These are phyloP conservation scores for Ophiostoma angusticollis DNA, from an alignment of 2,329 filamentous ascomycete species.

Conservation along the genomic window DNA sequence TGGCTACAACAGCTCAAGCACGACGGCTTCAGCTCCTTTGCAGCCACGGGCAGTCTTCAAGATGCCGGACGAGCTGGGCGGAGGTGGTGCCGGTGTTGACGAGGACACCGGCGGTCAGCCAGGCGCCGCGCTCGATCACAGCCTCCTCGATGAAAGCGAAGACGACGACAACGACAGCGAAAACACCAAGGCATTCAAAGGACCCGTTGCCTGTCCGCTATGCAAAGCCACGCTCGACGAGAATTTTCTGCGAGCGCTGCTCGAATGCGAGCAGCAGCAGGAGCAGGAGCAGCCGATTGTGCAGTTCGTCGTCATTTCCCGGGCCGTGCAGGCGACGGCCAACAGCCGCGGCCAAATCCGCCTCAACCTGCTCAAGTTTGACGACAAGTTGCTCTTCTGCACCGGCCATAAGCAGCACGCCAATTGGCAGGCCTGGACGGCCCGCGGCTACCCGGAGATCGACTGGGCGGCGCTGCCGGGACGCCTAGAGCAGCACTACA, in stretches of 20 bases:
- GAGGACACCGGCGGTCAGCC: too few species aligned
- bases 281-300: too few species aligned
- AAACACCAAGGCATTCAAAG: conserved; percentile 3
- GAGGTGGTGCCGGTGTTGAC: neutral
- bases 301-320: too few species aligned
- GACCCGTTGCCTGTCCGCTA: conserved; percentile 43
- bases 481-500: conserved; percentile 45
- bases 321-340: conserved; percentile 13
- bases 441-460: conserved; percentile 55
- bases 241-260: conserved; percentile 31
- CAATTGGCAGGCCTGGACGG: conserved; percentile 34
- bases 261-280: neutral
- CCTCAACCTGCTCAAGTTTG: conserved; percentile 33
- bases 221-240: conserved; percentile 49
- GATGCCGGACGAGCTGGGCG: neutral
- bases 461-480: conserved; percentile 50
- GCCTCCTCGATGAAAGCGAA: neutral
- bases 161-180: conserved; percentile 5
- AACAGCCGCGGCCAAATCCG: neutral
- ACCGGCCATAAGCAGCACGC: conserved; percentile 44
- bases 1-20: too few species aligned
- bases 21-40: neutral
- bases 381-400: conserved; percentile 51
- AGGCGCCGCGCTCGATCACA: neutral
- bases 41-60: conserved; percentile 3